Base-by-base conservation (phyloP, 2,329 filamentous ascomycete genomes). In the Purpureocillium takamizusanense region DNA sequence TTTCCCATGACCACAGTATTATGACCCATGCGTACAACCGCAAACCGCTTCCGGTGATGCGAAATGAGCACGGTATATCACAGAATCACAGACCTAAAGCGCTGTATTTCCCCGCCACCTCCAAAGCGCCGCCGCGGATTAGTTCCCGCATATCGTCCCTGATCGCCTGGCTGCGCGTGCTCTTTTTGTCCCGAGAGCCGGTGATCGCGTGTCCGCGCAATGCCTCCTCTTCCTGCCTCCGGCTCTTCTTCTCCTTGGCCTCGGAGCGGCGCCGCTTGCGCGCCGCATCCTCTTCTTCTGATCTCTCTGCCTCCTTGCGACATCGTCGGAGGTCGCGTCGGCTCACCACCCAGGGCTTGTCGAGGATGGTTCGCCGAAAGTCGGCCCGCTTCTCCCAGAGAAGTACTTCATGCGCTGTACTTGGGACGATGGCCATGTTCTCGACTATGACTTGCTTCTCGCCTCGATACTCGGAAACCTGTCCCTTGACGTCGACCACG, bases 401-500 rank as follows among this genome's bases (percentile, higher is more conserved):
- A 7, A 51, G 54, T 4, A 81, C 61, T 52, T 83, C 79, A 27
- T 72, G 63, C 33, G 68, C 65, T 0, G 77, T 82, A 33, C 68
- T 66, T 17, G 51, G 53, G 4, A 82, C 40, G 0, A 62, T 46
- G n/a, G 54, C 50, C 40, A 76, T 56, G 48, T 70, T 75, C 33
- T 70, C 62, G 16, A 77, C 62, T 32, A 65, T 66, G 44, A 81
- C 60, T 50, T 78, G 74, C 47, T 56, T 68, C 41, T 65, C 56
- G 2, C 64, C 61, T 38, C 71, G 63, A 43, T 67, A 80, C 0
- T 58, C 52, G 5, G 52, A 60, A 13, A 80, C 47, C 2, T 60
- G 57, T 7, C 77, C 78, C 45, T 76, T 77, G 40, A 80, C 54
- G 38, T 80, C 74, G 12, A 81, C 60, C 3, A 80, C 62, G 18